Conservation (phyloP, 2,329 filamentous ascomycete genomes). For the Fusarium chlamydosporum region DNA sequence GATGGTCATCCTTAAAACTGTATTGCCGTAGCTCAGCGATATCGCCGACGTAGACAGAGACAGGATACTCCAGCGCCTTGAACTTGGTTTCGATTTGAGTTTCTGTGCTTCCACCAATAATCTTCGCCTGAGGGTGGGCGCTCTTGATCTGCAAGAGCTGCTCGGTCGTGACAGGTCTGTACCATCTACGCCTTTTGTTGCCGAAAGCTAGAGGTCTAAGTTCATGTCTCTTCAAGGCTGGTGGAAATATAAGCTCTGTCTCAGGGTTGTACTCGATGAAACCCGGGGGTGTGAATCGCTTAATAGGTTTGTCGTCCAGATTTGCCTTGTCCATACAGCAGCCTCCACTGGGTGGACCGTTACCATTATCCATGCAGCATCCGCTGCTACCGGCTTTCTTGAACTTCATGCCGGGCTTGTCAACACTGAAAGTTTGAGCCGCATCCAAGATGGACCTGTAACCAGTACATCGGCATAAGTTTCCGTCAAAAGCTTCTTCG, state of each 20-base stretch:
- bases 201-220: slow-evolving; percentile 88
- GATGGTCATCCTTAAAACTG: slow-evolving; percentile 79
- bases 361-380: slow-evolving; percentile 79
- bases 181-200: slow-evolving; percentile 96
- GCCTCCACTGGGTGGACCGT: slow-evolving; percentile 58
- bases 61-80: slow-evolving; percentile 90
- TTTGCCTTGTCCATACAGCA: slow-evolving; percentile 78
- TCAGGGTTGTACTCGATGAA: slow-evolving; percentile 96
- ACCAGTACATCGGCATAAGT: slow-evolving; percentile 94
- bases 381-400: slow-evolving; percentile 63
- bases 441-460: slow-evolving; percentile 95
- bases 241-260: slow-evolving; percentile 95
- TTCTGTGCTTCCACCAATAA: slow-evolving; percentile 96
- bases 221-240: slow-evolving; percentile 84
- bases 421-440: slow-evolving; percentile 85
- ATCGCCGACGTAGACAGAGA: slow-evolving; percentile 93
- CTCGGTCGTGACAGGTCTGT: slow-evolving; percentile 85
- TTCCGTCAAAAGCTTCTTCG: slow-evolving; percentile 97
- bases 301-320: slow-evolving; percentile 68
- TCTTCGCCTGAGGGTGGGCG: slow-evolving; percentile 86
- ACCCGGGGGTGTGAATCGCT: slow-evolving; percentile 84
- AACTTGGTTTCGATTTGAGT: slow-evolving; percentile 99
- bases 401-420: slow-evolving; percentile 62
- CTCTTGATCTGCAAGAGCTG: slow-evolving; percentile 94
- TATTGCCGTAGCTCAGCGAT: slow-evolving; percentile 91